Evolutionary conservation across 495 filamentous ascomycete genomes (phyloP).

Genomic region (Evansstolkia leycettana): DNA sequence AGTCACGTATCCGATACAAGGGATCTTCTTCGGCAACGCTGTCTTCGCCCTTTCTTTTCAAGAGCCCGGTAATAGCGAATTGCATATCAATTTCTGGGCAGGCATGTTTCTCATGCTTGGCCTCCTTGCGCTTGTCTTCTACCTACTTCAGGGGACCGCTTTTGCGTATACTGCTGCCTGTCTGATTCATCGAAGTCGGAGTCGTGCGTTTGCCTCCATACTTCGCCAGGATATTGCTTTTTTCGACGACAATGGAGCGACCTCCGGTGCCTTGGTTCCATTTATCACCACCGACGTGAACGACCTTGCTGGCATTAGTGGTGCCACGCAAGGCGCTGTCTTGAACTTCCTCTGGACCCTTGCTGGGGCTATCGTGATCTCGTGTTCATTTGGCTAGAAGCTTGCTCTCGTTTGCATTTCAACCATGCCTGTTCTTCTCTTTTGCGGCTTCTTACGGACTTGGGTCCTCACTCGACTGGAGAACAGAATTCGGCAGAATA

Average conservation of each 20-base stretch:
- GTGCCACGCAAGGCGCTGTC: constrained; percentile 15
- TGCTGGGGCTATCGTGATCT: constrained; percentile 26
- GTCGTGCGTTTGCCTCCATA: constrained; percentile 2
- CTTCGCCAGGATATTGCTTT: constrained; percentile 10
- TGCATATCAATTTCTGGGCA: constrained; percentile 5
- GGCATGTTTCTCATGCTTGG: constrained; percentile 8
- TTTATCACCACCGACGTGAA: constrained; percentile 31
- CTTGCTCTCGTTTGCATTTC: constrained; percentile 43
- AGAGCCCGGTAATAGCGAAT: background rate
- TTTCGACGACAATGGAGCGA: constrained; percentile 8
- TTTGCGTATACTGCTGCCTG: constrained; percentile 5
- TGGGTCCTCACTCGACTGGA: constrained; percentile 32
- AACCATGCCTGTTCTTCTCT: constrained; percentile 38
- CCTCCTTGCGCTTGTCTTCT: constrained; percentile 2
- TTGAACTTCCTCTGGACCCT: constrained; percentile 16
- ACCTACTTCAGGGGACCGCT: constrained; percentile 2
- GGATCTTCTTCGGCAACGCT: constrained; percentile 70
- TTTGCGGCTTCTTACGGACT: constrained; percentile 38
- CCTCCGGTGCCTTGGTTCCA: constrained; percentile 3
- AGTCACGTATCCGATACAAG: constrained; percentile 4
- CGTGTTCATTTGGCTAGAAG: constrained; percentile 44
- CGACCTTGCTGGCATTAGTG: constrained; percentile 39
- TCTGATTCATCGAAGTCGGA: constrained; percentile 4
- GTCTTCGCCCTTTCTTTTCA: constrained; percentile 45
- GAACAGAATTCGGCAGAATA: constrained; percentile 34